These are phyloP conservation scores for Thozetella sp. DNA, from an alignment of 495 filamentous ascomycete genomes.

Conservation along the genomic window DNA sequence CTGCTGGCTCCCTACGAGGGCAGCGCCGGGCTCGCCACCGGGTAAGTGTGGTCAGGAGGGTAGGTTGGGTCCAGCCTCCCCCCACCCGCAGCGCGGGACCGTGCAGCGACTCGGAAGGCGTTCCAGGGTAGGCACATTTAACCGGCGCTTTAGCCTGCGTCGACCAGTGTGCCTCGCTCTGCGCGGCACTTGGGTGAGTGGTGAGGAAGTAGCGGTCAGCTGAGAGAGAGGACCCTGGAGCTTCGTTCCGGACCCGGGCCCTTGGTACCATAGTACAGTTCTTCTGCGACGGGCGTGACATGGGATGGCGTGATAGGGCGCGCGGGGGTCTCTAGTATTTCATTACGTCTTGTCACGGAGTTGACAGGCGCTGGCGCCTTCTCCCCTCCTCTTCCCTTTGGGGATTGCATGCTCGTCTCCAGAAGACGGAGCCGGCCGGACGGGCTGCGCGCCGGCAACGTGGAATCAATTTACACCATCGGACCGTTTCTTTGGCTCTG, in stretches of 20 bases:
- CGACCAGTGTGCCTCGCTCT: background rate
- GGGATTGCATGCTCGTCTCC: no score
- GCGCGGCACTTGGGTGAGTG: background rate
- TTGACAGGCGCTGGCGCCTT: background rate
- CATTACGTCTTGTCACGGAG: background rate
- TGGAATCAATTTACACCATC: slow-evolving; percentile 1
- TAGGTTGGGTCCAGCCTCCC: background rate
- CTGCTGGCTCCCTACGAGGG: no score
- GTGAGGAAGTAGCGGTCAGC: background rate
- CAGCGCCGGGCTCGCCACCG: background rate
- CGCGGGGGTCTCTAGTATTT: background rate
- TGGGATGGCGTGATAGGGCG: background rate
- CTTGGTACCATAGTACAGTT: background rate
- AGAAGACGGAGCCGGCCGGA: background rate
- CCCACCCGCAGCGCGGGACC: background rate
- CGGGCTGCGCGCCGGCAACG: no score
- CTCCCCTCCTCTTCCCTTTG: no score
- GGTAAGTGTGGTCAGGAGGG: background rate
- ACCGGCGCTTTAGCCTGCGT: slow-evolving; percentile 1
- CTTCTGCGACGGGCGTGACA: no score
- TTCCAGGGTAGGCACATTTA: background rate
- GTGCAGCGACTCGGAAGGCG: background rate
- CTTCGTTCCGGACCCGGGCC: background rate
- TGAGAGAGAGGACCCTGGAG: background rate
- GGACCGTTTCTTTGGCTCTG: background rate